Base-by-base conservation (phyloP, 2,329 filamentous ascomycete species). In the Trichoderma atrobrunneum region DNA sequence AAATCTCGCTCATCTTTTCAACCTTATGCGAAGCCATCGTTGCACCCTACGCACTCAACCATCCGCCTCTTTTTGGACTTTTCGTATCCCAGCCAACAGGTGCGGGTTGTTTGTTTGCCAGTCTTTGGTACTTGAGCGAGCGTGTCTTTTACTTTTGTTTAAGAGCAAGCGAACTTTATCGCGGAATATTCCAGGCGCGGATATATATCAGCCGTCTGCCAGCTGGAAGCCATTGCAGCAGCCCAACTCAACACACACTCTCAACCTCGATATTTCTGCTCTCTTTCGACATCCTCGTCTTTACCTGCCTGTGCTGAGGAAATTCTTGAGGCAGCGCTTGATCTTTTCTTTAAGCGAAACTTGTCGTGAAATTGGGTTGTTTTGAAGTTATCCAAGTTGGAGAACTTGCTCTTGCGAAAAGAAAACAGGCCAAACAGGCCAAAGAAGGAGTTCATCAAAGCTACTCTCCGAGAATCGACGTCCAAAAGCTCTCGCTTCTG, bases 11-110 rank as follows among this genome's bases (percentile, higher is more conserved):
- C 65, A 11, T n/a, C 26, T 6, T 34, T 54, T 39, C 56, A 60
- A 34, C 16, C 14, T 16, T 21, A 48, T n/a, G n/a, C 30, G 39
- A 62, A 61, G n/a, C n/a, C 30, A 62, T 70, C 57, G 57, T 34
- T 62, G 57, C 57, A 51, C n/a, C 28, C 28, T 69, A 11, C 61
- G 21, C 65, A 43, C n/a, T 34, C 51, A 26, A 18, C 34, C 56
- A 60, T n/a, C 69, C 32, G 34, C 28, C 18, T 26, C 71, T 74
- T 73, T 76, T 78, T 68, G 71, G 67, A 72, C 72, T 74, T 73
- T 76, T 78, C 66, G 71, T 68, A 72, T 67, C 56, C 51, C 63
- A 61, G 36, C 56, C 43, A 72, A 39, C 32, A 62, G n/a, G 63
- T 66, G 30, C 36, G 8, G 39, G 39, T 36, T 66, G 32, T 56